Evolutionary conservation across 306 rosid genomes (phyloP), one percentile per base, ranked within the genome.

Genomic region (Begonia masoniana): DNA sequence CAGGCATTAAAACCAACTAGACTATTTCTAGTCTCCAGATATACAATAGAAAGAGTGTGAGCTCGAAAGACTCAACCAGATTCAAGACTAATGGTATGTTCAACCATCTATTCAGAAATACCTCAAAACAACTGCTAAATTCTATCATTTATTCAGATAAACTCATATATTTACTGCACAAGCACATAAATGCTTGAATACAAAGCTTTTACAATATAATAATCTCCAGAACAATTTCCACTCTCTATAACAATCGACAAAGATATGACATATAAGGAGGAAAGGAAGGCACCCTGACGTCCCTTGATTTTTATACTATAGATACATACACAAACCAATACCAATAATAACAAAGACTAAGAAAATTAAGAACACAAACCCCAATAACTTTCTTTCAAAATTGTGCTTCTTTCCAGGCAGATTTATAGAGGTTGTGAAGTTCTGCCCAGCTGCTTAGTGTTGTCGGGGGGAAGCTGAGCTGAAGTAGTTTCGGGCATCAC

Each of bases 361-460:
- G 39, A 31, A 31, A 31, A 31, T 31, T 7, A 55, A 82, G 79
- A 76, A 68, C 57, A 21, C 55, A 52, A 78, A 73, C 72, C 79
- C 78, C 65, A 51, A 70, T 56, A 59, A 65, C 68, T 77, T 15
- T 47, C 60, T 13, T 42, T 69, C 97, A 88, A 88, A 88, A 88
- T 82, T 88, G 88, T 74, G 76, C 68, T 74, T 68, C 61, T 57
- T 49, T 45, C 47, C 62, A 74, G 62, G 59, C 60, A 35, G 47
- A 67, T 56, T 69, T 76, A 82, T 71, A 72, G 61, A 47, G 78
- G 94, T 68, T 89, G 72, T 50, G 88, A 74, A 60, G 80, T 72
- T 78, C 88, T 83, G 66, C 77, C 76, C 80, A 78, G 99, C 78
- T 81, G 88, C 79, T 91, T 91, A 61, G 78, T 51, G 71, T 69